A percentile compares a stretch with the other conserved stretches of the same genome.
Conservation (phyloP, 106 monocot genomes). For the Dactylorhiza incarnata region DNA sequence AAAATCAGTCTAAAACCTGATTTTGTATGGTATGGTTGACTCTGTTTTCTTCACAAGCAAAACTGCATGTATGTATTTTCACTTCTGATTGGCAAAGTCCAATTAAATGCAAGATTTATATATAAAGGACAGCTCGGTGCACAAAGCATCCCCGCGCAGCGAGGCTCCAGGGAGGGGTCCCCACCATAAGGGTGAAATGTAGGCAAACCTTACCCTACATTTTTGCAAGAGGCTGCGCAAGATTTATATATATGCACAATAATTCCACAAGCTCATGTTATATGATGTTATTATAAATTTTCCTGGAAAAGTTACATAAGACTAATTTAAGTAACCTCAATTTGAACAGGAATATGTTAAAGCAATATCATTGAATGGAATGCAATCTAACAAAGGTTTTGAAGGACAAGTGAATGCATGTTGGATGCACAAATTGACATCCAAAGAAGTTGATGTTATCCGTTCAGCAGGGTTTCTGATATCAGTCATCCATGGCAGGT, state of each 20-base stretch:
- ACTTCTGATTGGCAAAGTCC: not conserved
- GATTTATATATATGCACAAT: not conserved
- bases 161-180: no score
- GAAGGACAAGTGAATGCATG: constrained; percentile 96
- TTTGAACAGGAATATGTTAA: constrained; percentile 75
- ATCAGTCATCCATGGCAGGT: constrained; percentile 95
- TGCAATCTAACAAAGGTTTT: constrained; percentile 89
- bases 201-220: no score
- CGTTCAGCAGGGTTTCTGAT: constrained; percentile 68
- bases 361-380: constrained; percentile 78
- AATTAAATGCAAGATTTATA: not conserved
- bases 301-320: not conserved
- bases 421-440: constrained; percentile 79
- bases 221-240: not conserved
- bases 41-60: not conserved
- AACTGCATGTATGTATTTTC: not conserved
- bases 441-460: constrained; percentile 72
- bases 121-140: no score
- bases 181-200: no score
- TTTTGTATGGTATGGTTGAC: not conserved
- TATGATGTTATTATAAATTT: not conserved
- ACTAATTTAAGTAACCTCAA: constrained; percentile 4
- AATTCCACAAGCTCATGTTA: not conserved
- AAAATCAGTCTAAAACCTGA: not conserved
- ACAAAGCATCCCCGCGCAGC: no score